Evolutionary conservation across 2,329 filamentous ascomycete species (phyloP).

Genomic region (Alternaria gansuensis): DNA sequence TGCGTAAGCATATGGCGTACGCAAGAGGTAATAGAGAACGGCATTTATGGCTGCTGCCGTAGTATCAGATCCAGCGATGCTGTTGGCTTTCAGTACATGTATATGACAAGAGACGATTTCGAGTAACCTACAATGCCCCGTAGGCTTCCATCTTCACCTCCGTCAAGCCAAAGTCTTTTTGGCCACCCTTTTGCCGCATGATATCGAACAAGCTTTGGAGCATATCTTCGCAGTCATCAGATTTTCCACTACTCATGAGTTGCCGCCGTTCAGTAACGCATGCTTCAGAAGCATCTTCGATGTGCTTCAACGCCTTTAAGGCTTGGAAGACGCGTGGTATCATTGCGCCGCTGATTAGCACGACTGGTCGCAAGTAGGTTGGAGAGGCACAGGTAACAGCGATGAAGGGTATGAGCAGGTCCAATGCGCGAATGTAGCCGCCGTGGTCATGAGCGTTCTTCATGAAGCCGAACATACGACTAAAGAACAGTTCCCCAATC

Average conservation of each 20-base stretch:
- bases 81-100: background rate
- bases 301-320: background rate
- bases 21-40: conserved; percentile 76
- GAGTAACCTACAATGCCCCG: conserved; percentile 3
- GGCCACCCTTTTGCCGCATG: background rate
- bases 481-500: conserved; percentile 20
- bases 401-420: background rate
- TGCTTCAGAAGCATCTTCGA: background rate
- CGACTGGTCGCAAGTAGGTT: conserved; percentile 1
- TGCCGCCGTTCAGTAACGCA: background rate
- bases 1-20: conserved; percentile 64
- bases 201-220: background rate
- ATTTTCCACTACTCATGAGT: background rate
- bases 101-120: conserved; percentile 61
- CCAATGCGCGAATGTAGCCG: conserved; percentile 4
- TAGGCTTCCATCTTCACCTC: conserved; percentile 15
- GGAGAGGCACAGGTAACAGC: background rate
- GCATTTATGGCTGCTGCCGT: conserved; percentile 75
- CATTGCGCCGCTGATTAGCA: background rate
- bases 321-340: background rate
- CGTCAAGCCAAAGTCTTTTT: conserved; percentile 4
- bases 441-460: background rate
- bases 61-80: conserved; percentile 54
- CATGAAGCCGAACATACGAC: conserved; percentile 15
- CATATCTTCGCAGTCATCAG: conserved; percentile 1